Percentiles rank a stretch among this genome's conserved stretches.
Conservation (phyloP, 1,139 yeast species). For the Nakaseomyces nivariensis region DNA sequence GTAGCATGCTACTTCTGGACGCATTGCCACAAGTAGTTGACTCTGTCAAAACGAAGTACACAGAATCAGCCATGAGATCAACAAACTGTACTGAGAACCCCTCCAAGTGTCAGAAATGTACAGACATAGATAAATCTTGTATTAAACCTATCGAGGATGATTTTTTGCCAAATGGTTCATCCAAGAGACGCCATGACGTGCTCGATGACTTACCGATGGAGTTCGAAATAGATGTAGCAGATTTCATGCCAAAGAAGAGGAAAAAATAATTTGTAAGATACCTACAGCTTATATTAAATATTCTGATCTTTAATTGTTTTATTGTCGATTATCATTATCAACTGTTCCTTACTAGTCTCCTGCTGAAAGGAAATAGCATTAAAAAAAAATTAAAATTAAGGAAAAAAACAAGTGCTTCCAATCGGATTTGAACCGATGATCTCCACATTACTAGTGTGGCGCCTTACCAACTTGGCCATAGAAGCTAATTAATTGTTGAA, state of each 20-base stretch:
- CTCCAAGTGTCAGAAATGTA: not conserved
- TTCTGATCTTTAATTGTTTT: too few species aligned
- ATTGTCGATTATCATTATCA: too few species aligned
- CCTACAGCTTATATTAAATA: not conserved
- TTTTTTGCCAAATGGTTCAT: not conserved
- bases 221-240: not conserved
- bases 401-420: constrained; percentile 29
- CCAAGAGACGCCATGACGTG: not conserved
- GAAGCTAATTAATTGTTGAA: constrained; percentile 17
- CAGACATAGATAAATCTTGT: constrained; percentile 1
- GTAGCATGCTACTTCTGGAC: not conserved
- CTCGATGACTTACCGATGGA: constrained; percentile 1
- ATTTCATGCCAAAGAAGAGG: not conserved
- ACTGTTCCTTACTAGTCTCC: too few species aligned
- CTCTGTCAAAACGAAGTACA: not conserved
- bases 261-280: not conserved
- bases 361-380: not conserved
- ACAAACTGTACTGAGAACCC: constrained; percentile 2
- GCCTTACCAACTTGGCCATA: constrained; percentile 38
- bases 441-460: constrained; percentile 37
- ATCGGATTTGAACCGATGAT: constrained; percentile 34
- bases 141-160: not conserved
- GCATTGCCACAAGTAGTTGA: not conserved
- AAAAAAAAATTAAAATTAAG: not conserved
- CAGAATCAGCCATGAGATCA: constrained; percentile 1